These are phyloP conservation scores for Gnomoniopsis smithogilvyi DNA, from an alignment of 2,329 filamentous ascomycete genomes.

Conservation along the genomic window DNA sequence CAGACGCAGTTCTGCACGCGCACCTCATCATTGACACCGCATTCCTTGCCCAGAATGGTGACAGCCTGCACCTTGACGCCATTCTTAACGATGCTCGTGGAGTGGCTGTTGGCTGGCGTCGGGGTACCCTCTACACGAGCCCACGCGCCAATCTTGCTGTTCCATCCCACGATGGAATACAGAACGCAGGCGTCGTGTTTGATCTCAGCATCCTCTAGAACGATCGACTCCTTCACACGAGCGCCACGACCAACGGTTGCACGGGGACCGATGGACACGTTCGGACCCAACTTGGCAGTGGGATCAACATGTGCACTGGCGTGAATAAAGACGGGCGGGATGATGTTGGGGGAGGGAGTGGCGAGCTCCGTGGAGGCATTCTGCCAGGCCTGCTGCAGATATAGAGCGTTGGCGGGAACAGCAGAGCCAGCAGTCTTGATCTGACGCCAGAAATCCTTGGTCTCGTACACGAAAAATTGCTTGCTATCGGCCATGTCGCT, in stretches of 20 bases:
- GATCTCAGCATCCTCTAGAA: conserved; percentile 91
- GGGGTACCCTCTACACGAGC: conserved; percentile 95
- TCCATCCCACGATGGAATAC: conserved; percentile 97
- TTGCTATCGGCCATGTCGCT: conserved; percentile 95
- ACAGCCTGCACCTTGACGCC: conserved; percentile 98
- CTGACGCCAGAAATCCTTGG: conserved; percentile 99
- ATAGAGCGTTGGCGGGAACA: conserved; percentile 93
- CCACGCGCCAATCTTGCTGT: conserved; percentile 95
- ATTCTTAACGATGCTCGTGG: conserved; percentile 94
- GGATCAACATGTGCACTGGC: conserved; percentile 87
- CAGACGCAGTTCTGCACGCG: conserved; percentile 97
- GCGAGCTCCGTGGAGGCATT: conserved; percentile 77
- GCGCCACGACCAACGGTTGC: conserved; percentile 80
- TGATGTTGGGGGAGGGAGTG: conserved; percentile 78
- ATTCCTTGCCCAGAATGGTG: conserved; percentile 96
- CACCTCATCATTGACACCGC: conserved; percentile 87
- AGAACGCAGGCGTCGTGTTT: conserved; percentile 95
- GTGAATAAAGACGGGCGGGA: conserved; percentile 93
- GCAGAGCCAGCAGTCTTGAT: conserved; percentile 99
- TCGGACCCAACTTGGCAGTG: conserved; percentile 93
- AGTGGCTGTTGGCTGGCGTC: conserved; percentile 81
- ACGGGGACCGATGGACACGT: conserved; percentile 93
- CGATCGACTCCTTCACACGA: conserved; percentile 92
- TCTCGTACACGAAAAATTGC: conserved; percentile 97
- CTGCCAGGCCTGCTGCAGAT: conserved; percentile 92